phyloP scores from a whole-genome alignment of 106 monocot species.

The Dendrobium officinale region DNA sequence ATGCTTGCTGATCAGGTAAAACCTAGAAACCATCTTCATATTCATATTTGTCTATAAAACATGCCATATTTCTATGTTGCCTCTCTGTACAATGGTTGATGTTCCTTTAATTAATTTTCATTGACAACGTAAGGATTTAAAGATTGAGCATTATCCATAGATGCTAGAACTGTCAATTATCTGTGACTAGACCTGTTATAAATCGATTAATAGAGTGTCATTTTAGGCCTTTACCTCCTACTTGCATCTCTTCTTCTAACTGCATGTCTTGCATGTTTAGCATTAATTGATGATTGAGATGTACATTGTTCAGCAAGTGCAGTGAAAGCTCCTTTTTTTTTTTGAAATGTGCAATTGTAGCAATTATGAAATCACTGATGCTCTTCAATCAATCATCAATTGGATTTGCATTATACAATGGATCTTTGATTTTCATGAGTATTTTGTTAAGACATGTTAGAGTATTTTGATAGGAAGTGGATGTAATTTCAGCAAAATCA shows the following conservation, averaged over 20 bases:
- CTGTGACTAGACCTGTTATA: background rate
- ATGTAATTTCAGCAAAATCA: too few relatives aligned
- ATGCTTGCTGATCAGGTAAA: slow-evolving; percentile 88
- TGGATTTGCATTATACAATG: background rate
- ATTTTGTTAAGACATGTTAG: too few relatives aligned
- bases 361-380: background rate
- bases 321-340: background rate
- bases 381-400: background rate
- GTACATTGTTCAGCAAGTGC: background rate
- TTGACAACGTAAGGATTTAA: background rate
- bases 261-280: background rate
- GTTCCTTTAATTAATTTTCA: background rate
- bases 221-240: background rate
- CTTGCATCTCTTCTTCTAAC: background rate
- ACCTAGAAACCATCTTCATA: background rate
- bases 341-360: background rate
- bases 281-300: background rate
- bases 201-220: background rate
- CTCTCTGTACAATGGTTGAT: background rate
- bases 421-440: background rate
- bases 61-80: background rate
- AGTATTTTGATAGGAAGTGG: too few relatives aligned
- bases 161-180: background rate
- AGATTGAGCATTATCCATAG: background rate
- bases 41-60: background rate